phyloP scores from a whole-genome alignment of 192 early-diverging fungal species.

The Backusella sp. region DNA sequence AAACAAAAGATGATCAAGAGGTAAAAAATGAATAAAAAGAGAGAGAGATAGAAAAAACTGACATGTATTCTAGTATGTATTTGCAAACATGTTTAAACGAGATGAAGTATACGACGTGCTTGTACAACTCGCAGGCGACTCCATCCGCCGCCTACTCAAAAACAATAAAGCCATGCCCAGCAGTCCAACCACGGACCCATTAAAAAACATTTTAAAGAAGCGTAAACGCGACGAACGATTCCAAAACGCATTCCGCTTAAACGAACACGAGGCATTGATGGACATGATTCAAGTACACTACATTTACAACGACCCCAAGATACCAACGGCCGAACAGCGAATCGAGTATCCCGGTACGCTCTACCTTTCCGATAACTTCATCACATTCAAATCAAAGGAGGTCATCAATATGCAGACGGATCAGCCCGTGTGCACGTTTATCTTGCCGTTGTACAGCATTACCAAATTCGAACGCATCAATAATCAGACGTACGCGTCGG shows the following conservation, averaged over 20 bases:
- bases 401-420: slow-evolving; percentile 40
- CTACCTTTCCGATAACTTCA: slow-evolving; percentile 84
- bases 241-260: slow-evolving; percentile 75
- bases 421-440: slow-evolving; percentile 62
- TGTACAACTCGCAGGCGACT: slow-evolving; percentile 81
- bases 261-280: slow-evolving; percentile 69
- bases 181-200: slow-evolving; percentile 52
- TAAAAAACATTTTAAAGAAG: slow-evolving; percentile 61
- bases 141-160: slow-evolving; percentile 87
- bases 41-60: no score
- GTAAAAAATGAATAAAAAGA: slow-evolving; percentile 39
- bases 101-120: slow-evolving; percentile 94
- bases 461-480: slow-evolving; percentile 88
- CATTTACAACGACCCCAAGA: not conserved
- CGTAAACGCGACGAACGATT: slow-evolving; percentile 80
- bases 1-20: slow-evolving; percentile 76
- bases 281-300: slow-evolving; percentile 49
- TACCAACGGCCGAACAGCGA: not conserved
- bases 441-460: slow-evolving; percentile 86
- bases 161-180: slow-evolving; percentile 40
- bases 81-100: slow-evolving; percentile 93
- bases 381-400: slow-evolving; percentile 75
- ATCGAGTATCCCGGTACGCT: slow-evolving; percentile 61
- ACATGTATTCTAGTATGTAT: slow-evolving; percentile 60
- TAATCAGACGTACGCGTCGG: slow-evolving; percentile 55